A percentile compares a stretch with the other conserved stretches of the same genome.
Conservation (phyloP, 805 yeast genomes). For the Vanderwaltozyma verrucispora region DNA sequence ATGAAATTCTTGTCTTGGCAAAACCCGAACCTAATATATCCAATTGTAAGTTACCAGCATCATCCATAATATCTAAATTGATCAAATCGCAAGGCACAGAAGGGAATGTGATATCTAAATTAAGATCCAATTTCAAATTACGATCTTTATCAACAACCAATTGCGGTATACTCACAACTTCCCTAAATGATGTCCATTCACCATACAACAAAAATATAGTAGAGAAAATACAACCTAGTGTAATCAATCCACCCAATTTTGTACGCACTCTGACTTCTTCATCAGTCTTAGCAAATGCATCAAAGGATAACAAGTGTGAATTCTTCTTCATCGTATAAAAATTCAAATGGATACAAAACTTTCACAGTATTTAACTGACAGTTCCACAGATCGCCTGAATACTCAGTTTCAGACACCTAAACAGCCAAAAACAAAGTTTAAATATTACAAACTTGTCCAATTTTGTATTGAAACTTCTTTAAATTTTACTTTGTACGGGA, state of each 20-base stretch:
- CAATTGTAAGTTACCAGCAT: constrained; percentile 70
- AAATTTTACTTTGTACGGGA: no score
- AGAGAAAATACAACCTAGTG: constrained; percentile 55
- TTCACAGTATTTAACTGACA: no score
- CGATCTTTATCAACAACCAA: constrained; percentile 81
- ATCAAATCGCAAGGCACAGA: constrained; percentile 75
- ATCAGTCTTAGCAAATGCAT: constrained; percentile 85
- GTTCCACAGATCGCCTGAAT: no score
- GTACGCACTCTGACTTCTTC: constrained; percentile 89
- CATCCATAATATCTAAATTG: constrained; percentile 79
- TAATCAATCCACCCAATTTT: constrained; percentile 81
- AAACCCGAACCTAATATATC: constrained; percentile 66
- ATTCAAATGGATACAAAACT: no score
- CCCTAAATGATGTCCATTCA: constrained; percentile 68
- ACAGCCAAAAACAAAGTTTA: no score
- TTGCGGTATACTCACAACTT: constrained; percentile 63
- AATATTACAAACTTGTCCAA: no score
- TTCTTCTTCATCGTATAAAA: background rate
- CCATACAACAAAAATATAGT: constrained; percentile 53
- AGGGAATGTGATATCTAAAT: constrained; percentile 75
- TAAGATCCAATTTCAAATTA: constrained; percentile 63
- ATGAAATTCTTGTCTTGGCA: constrained; percentile 49
- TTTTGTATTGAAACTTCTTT: no score
- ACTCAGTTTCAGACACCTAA: no score
- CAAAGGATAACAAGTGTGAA: constrained; percentile 41